Base-by-base conservation (phyloP, 1,284 basidiomycete species). In the Ganoderma resinaceum region DNA sequence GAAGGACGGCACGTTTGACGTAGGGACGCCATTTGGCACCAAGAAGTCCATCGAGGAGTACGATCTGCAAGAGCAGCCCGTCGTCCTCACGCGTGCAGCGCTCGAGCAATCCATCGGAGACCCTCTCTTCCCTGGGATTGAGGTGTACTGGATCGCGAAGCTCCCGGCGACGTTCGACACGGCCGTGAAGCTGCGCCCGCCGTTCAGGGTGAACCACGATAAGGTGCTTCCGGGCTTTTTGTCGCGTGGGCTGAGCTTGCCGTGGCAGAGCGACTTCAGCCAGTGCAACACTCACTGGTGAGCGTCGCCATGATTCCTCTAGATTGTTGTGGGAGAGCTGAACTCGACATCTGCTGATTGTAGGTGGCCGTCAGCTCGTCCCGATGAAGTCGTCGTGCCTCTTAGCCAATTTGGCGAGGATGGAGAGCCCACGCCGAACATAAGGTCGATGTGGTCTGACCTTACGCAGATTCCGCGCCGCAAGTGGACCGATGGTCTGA, bases 41-140 rank as follows among this genome's bases (percentile, higher is more conserved):
- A 61, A 61, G 57, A 66, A 55, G 43, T 42, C 35, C 26, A 64
- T 74, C 60, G 74, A 77, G 53, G 67, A 74, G 33, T 69, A 73
- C 59, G 42, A 40, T 11, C 18, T 67, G 38, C 12, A 65, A 12
- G 59, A 71, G 12, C 78, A 78, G 70, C 75, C 78, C 0, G 59
- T 33, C n/a, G 65, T 67, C 29, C 72, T 81, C 26, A 77, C 77
- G 1, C 75, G 72, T 31, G 77, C 80, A 18, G 70, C 70, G 16
- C 70, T 81, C 11, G 78, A 81, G 64, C 73, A 73, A n/a, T 75
- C 78, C 12, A 76, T 78, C 31, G 80, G 80, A n/a, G 77, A 76
- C 40, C 77, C 80, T 16, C 70, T 81, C 4, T 80, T 76, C 66
- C 79, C 80, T 11, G 80, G 80, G 2, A 78, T 72, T 53, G 69